Evolutionary conservation across 164 flowering plant genomes (phyloP).

Genomic region (Magnolia kwangsiensis): DNA sequence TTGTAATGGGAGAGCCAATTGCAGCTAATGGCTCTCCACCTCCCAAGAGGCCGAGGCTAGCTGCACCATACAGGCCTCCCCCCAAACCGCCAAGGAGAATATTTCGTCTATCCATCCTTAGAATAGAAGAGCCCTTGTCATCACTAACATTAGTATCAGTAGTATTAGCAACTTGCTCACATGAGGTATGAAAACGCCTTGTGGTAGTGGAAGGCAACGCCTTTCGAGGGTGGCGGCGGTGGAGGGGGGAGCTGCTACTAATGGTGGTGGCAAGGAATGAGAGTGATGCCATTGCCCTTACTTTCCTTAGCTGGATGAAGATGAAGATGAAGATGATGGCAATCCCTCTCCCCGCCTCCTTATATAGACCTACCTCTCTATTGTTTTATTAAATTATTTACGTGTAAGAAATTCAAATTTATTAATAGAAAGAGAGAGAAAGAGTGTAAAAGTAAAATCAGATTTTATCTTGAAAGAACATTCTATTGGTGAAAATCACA

Average conservation of each 20-base stretch:
- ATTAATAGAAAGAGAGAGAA: no score
- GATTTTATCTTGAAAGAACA: no score
- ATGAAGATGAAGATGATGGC: no score
- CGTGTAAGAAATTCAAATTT: no score
- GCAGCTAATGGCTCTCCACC: neutral
- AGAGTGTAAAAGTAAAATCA: no score
- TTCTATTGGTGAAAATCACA: no score
- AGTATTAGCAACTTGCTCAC: neutral
- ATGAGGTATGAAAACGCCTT: neutral
- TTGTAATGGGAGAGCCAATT: neutral
- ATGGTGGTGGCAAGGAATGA: neutral
- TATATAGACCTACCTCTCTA: no score
- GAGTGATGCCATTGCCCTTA: neutral
- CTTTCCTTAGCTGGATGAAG: no score
- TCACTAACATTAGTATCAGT: neutral
- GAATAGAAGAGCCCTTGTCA: neutral
- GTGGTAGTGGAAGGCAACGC: neutral
- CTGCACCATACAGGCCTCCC: conserved; percentile 2
- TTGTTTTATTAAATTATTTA: no score
- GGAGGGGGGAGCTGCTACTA: neutral
- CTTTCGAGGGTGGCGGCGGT: neutral
- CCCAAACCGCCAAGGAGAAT: neutral
- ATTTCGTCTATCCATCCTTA: conserved; percentile 1
- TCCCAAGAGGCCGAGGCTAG: neutral
- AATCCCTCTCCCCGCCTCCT: no score